Percentiles rank a stretch among this genome's conserved stretches.
These are phyloP conservation scores for Sonneratia caseolaris DNA, from an alignment of 345 rosid genomes.

Conservation along the genomic window DNA sequence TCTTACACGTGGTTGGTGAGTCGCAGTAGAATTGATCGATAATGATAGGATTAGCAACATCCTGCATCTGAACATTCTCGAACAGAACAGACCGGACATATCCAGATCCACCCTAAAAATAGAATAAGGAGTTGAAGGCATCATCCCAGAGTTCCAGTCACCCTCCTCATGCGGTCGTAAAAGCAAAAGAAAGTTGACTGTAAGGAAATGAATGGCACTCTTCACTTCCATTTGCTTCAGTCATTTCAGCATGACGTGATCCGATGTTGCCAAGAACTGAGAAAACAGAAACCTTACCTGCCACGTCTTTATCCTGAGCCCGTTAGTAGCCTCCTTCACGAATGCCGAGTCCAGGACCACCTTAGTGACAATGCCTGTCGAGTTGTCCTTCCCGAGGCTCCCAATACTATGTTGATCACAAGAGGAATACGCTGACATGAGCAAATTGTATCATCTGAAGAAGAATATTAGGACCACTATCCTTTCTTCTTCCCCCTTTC, in stretches of 20 bases:
- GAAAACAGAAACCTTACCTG: slow-evolving; percentile 45
- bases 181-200: neutral
- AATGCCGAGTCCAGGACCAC: slow-evolving; percentile 84
- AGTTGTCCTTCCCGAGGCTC: slow-evolving; percentile 85
- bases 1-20: slow-evolving; percentile 64
- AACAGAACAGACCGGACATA: slow-evolving; percentile 75
- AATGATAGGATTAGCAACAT: slow-evolving; percentile 77
- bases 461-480: neutral
- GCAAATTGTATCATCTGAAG: neutral
- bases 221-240: neutral
- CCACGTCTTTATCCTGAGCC: slow-evolving; percentile 96
- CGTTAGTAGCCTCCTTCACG: slow-evolving; percentile 68
- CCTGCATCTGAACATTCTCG: slow-evolving; percentile 70
- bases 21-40: slow-evolving; percentile 98
- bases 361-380: slow-evolving; percentile 61
- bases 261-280: neutral
- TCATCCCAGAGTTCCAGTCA: neutral
- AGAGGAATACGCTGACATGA: neutral
- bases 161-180: neutral
- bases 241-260: neutral
- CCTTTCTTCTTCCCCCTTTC: neutral
- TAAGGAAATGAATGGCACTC: neutral
- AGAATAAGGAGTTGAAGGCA: neutral
- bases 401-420: slow-evolving; percentile 48
- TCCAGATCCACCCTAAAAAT: slow-evolving; percentile 76